Evolutionary conservation across 2,329 filamentous ascomycete species (phyloP), one percentile per base, ranked within the genome.

Genomic region (Diaporthe eres): DNA sequence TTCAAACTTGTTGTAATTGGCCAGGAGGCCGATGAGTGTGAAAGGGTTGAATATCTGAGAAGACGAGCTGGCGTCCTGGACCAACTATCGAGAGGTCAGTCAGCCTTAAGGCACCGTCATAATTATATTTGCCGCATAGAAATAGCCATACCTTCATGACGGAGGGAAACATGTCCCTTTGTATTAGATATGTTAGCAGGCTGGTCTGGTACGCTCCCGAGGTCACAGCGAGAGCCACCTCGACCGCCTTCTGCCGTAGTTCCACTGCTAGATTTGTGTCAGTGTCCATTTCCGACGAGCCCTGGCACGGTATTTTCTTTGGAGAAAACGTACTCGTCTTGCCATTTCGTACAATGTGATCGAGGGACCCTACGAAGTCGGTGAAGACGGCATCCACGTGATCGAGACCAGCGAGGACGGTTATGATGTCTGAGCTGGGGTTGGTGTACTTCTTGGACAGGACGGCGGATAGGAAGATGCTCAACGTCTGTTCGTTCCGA

Each of bases 1-100:
- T 84, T 99, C 97, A 81, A 99, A 99, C 84, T 98, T 99, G 89
- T 99, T 98, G 89, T 98, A 98, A 85, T 98, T 99, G 78, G 95
- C 94, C 72, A 99, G 87, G 5, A 98, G 88, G 17, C 96, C 96
- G 28, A 98, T 88, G 13, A 98, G 90, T 19, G 93, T 91, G 79
- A 98, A 95, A 0, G 96, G 94, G 75, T 94, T 91, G 58, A 95
- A 90, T 75, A 91, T 91, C 80, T 89, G 88, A 25, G 88, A 86
- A 47, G 90, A 87, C 34, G 89, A 88, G 77, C 95, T 92, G 60
- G 92, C 90, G 79, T 98, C 95, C 86, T 97, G 94, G 76, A 97
- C 91, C 82, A 95, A 94, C 94, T 95, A 78, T 0, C 22, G 25
- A 31, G 72, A 34, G 42, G 49, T 68, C 77, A 76, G 49, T 70